Evolutionary conservation across 345 rosid species (phyloP).

Genomic region (Clarkia xantiana): DNA sequence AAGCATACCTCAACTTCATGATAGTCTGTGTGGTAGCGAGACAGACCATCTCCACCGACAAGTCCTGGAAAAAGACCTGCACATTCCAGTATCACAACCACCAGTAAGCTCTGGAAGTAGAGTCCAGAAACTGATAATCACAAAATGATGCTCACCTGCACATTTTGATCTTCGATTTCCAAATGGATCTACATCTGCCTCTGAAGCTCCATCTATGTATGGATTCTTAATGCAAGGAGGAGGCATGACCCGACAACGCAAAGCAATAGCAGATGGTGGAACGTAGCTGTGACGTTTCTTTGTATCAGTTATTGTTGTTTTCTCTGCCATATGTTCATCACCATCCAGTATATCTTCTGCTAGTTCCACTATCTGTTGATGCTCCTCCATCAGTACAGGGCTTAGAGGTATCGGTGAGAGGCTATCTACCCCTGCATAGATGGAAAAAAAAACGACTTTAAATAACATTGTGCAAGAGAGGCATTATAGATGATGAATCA

Average conservation of each 20-base stretch:
- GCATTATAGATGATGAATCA: too few species aligned
- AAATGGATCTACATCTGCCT: conserved; percentile 45
- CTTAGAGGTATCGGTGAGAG: conserved; percentile 23
- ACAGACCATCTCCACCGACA: conserved; percentile 68
- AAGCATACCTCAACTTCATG: conserved; percentile 78
- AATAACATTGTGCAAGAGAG: not conserved
- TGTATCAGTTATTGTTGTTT: conserved; percentile 12
- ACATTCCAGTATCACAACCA: conserved; percentile 5
- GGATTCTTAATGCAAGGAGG: conserved; percentile 95
- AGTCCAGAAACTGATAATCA: too few species aligned
- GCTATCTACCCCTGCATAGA: conserved; percentile 15
- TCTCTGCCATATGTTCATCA: conserved; percentile 32
- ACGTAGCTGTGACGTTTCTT: conserved; percentile 46
- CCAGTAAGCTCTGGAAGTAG: too few species aligned
- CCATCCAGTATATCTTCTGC: conserved; percentile 24
- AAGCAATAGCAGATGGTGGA: conserved; percentile 72
- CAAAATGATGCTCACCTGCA: conserved; percentile 32
- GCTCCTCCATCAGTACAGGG: conserved; percentile 29
- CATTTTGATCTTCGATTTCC: conserved; percentile 77
- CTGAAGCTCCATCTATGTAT: conserved; percentile 42
- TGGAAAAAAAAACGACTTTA: not conserved
- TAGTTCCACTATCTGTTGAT: conserved; percentile 28
- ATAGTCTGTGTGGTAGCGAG: conserved; percentile 83
- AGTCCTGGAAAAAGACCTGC: conserved; percentile 53
- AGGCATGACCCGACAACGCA: conserved; percentile 78